Conservation (phyloP, 257 asterid species). For the Prunella vulgaris region DNA sequence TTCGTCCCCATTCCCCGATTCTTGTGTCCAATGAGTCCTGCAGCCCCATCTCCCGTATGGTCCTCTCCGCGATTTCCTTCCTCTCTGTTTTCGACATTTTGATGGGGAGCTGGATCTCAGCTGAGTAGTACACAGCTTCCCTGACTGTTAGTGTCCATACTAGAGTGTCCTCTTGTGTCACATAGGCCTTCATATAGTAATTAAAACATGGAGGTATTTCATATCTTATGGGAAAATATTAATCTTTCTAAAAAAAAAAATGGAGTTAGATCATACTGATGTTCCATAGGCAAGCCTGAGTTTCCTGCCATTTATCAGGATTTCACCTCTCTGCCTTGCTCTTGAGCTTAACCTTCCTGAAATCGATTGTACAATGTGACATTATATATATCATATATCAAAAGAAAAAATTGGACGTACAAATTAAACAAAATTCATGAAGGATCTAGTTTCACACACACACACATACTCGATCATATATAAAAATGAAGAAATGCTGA, state of each 20-base stretch:
- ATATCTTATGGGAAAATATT: not conserved
- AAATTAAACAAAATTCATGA: too few relatives aligned
- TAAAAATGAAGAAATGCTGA: too few relatives aligned
- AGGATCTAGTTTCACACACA: too few relatives aligned
- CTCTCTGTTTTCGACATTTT: slow-evolving; percentile 39
- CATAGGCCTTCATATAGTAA: slow-evolving; percentile 35
- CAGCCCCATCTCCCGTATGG: slow-evolving; percentile 52
- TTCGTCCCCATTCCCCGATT: slow-evolving; percentile 46
- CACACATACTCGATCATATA: too few relatives aligned
- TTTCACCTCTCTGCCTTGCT: slow-evolving; percentile 41
- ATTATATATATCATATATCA: too few relatives aligned
- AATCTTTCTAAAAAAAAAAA: not conserved
- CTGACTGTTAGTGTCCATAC: slow-evolving; percentile 56
- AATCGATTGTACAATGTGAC: not conserved
- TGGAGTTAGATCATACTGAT: slow-evolving; percentile 23
- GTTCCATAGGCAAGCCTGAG: slow-evolving; percentile 54
- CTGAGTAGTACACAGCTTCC: slow-evolving; percentile 56
- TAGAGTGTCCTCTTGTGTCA: slow-evolving; percentile 49
- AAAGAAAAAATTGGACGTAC: too few relatives aligned
- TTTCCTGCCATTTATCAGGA: slow-evolving; percentile 42
- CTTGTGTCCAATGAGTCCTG: slow-evolving; percentile 44
- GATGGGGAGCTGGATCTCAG: slow-evolving; percentile 51
- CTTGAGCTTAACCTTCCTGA: slow-evolving; percentile 49
- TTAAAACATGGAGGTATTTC: not conserved
- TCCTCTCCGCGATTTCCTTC: slow-evolving; percentile 40